Evolutionary conservation across 2,329 filamentous ascomycete species (phyloP), one percentile per base, ranked within the genome.

Genomic region (Aspergillus tanneri): DNA sequence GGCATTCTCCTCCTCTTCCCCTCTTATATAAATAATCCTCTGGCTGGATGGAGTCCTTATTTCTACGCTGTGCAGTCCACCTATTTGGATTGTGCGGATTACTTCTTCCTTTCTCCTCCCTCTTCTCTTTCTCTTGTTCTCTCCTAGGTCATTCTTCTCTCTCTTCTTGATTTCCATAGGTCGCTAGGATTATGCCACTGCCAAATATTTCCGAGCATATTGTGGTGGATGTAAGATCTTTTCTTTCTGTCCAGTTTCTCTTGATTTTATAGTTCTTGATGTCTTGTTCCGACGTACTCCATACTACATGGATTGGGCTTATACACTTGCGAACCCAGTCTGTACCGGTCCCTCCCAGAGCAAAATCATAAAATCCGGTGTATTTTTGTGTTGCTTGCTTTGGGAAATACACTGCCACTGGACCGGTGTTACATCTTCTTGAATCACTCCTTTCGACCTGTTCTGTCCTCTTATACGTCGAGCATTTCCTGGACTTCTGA

Each of bases 171-270:
- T 23, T 47, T 14, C 23, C 39, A 30, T 11, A 16, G n/a, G 21
- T 14, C 34, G 9, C 10, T 18, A n/a, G 36, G 22, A 49, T 14
- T 44, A 66, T 67, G 64, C 54, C 61, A 45, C 60, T 28, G 12
- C 64, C 63, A 35, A 64, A 65, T 43, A 49, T 55, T 21, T 32
- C 63, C 30, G 64, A 67, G 49, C 57, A 57, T 27, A 68, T 68
- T n/a, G 61, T 62, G 41, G 50, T 67, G 36, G 65, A 68, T 59
- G 65, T 68, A 62, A 62, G 65, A 23, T 22, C 32, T 22, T 8
- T 36, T 23, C 9, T 27, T 4, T 41, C 21, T 16, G n/a, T n/a
- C n/a, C 34, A 12, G n/a, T 32, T 49, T 24, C 12, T 9, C 11
- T 36, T 6, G 6, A 25, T 11, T 25, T 11, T 25, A n/a, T n/a